Evolutionary conservation across 352 stramenopile genomes (phyloP).

Genomic region (Phytophthora podocarpi): DNA sequence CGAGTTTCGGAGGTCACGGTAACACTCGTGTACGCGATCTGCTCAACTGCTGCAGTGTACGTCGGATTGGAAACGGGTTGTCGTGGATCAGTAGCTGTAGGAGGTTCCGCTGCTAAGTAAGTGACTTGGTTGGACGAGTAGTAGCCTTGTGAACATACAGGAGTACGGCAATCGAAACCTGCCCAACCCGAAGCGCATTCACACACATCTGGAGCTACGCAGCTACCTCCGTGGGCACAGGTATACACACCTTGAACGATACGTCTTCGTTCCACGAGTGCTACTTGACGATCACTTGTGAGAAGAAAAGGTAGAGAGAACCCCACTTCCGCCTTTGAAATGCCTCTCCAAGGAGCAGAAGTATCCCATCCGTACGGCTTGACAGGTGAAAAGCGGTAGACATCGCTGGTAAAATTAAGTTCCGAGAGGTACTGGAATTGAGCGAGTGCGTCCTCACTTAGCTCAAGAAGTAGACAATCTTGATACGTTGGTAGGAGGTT

Average conservation of each 20-base stretch:
- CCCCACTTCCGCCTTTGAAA: slow-evolving; percentile 41
- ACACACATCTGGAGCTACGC: slow-evolving; percentile 91
- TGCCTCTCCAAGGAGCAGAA: slow-evolving; percentile 74
- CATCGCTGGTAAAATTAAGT: slow-evolving; percentile 65
- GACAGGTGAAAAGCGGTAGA: slow-evolving; percentile 83
- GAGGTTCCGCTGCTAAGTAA: slow-evolving; percentile 81
- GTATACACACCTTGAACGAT: slow-evolving; percentile 94
- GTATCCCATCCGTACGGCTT: slow-evolving; percentile 88
- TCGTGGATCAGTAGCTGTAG: slow-evolving; percentile 42
- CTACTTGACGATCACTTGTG: slow-evolving; percentile 88
- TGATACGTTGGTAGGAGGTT: neutral
- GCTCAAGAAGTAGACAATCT: slow-evolving; percentile 83
- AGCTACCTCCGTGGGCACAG: slow-evolving; percentile 95
- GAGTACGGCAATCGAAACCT: slow-evolving; percentile 97
- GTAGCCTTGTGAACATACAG: slow-evolving; percentile 94
- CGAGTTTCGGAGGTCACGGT: slow-evolving; percentile 38
- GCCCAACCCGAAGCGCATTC: slow-evolving; percentile 91
- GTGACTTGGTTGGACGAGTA: slow-evolving; percentile 79
- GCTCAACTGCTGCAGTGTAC: slow-evolving; percentile 62
- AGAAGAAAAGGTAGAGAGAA: slow-evolving; percentile 68
- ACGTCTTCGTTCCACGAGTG: slow-evolving; percentile 83
- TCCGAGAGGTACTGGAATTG: slow-evolving; percentile 91
- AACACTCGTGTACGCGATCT: slow-evolving; percentile 55
- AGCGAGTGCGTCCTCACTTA: slow-evolving; percentile 77
- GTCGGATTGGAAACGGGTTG: slow-evolving; percentile 70